These are phyloP conservation scores for Globisporangium ultimum DNA, from an alignment of 352 stramenopile genomes.

Conservation along the genomic window DNA sequence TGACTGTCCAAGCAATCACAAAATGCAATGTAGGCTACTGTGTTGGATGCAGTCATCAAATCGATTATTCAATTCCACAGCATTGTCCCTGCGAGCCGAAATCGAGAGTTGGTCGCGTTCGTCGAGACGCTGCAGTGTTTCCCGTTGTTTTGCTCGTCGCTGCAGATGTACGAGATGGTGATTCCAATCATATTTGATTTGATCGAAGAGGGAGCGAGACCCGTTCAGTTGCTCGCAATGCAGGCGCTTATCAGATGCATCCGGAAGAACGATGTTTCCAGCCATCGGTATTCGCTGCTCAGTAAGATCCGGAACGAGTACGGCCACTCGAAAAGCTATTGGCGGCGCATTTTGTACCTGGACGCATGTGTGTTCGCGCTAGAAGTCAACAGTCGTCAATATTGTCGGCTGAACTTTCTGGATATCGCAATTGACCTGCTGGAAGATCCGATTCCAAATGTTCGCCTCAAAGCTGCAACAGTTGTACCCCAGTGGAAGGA, in stretches of 20 bases:
- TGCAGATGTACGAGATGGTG: conserved; percentile 29
- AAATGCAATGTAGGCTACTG: conserved; percentile 21
- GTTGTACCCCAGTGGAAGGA: conserved; percentile 66
- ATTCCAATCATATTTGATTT: conserved; percentile 78
- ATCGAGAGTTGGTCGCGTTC: conserved; percentile 66
- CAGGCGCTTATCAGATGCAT: conserved; percentile 68
- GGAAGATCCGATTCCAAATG: conserved; percentile 70
- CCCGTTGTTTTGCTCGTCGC: conserved; percentile 21
- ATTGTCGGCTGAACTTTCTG: conserved; percentile 72
- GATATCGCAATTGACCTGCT: conserved; percentile 74
- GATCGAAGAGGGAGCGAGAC: conserved; percentile 69
- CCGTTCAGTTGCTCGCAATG: conserved; percentile 66
- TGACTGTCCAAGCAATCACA: neutral
- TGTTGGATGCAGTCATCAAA: conserved; percentile 62
- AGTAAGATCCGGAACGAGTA: conserved; percentile 69
- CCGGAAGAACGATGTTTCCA: conserved; percentile 60
- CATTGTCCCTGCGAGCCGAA: conserved; percentile 55
- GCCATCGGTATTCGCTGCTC: conserved; percentile 67
- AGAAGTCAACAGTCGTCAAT: conserved; percentile 66
- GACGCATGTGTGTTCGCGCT: conserved; percentile 64
- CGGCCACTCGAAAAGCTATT: conserved; percentile 71
- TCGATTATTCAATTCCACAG: conserved; percentile 73
- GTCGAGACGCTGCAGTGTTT: conserved; percentile 63
- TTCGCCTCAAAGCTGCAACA: conserved; percentile 67
- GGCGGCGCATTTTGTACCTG: conserved; percentile 69